Conservation (phyloP, 257 asterid species). For the Capsicum chinense region DNA sequence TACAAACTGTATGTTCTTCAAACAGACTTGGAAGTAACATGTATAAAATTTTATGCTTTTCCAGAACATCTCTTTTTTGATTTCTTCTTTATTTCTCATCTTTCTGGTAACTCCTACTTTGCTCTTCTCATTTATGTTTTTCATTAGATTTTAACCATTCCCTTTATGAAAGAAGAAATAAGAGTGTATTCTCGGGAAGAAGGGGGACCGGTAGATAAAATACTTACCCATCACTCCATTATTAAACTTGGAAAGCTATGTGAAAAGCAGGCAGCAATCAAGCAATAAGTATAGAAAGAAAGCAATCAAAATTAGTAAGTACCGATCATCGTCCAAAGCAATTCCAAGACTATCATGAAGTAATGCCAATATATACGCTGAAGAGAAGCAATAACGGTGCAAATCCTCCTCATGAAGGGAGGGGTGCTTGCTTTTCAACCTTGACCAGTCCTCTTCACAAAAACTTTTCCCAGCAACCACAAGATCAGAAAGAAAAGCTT, state of each 20-base stretch:
- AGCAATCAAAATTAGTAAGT: constrained; percentile 3
- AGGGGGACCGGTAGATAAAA: background rate
- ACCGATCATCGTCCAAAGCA: constrained; percentile 83
- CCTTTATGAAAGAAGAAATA: background rate
- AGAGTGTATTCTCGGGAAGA: background rate
- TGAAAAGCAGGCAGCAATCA: background rate
- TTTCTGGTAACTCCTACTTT: background rate
- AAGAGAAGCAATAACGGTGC: constrained; percentile 87
- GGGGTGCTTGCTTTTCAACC: constrained; percentile 61
- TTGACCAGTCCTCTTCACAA: constrained; percentile 86
- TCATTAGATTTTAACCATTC: background rate
- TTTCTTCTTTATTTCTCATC: no score
- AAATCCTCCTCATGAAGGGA: constrained; percentile 76
- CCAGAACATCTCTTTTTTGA: background rate
- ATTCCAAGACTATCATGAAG: constrained; percentile 98
- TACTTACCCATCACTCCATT: background rate
- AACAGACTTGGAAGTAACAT: background rate
- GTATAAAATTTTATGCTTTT: background rate
- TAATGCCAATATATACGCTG: constrained; percentile 92
- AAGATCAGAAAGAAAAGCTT: constrained; percentile 74
- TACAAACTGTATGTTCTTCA: background rate
- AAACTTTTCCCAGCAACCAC: constrained; percentile 81
- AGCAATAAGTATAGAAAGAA: background rate
- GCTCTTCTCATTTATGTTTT: background rate
- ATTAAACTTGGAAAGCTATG: constrained; percentile 15